These are phyloP conservation scores for Flaveria sonorensis DNA, from an alignment of 129 eudicot genomes.

Conservation along the genomic window DNA sequence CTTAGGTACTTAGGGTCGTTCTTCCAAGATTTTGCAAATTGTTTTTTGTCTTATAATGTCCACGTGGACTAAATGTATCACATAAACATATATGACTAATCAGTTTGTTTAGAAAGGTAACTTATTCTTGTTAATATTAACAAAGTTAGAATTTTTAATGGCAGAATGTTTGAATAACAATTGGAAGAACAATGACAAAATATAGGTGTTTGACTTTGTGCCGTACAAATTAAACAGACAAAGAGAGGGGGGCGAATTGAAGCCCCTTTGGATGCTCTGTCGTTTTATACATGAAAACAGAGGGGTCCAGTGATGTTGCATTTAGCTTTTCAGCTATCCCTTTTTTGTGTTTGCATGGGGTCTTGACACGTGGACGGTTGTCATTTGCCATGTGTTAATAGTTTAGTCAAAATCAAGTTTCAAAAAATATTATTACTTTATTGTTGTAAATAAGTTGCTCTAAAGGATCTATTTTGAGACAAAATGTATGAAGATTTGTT, in stretches of 20 bases:
- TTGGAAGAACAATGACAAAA: conserved; percentile 15
- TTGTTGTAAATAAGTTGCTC: too few species aligned
- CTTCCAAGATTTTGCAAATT: conserved; percentile 5
- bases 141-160: neutral
- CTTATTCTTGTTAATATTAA: too few species aligned
- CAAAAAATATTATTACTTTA: neutral
- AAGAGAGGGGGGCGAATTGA: neutral
- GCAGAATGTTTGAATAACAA: neutral
- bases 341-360: conserved; percentile 25
- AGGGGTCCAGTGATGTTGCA: conserved; percentile 24
- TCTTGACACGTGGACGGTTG: conserved; percentile 34
- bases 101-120: too few species aligned
- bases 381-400: conserved; percentile 25
- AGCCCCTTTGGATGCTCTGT: conserved; percentile 40
- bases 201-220: conserved; percentile 35
- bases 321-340: conserved; percentile 26
- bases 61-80: neutral
- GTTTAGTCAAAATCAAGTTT: conserved; percentile 20
- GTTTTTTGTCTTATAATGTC: neutral
- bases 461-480: too few species aligned
- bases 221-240: conserved; percentile 22
- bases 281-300: conserved; percentile 37
- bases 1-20: neutral
- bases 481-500: too few species aligned
- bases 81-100: too few species aligned